Percentiles rank a stretch among this genome's conserved stretches.
These are phyloP conservation scores for Cyberlindnera xylosilytica DNA, from an alignment of 805 yeast genomes.

Conservation along the genomic window DNA sequence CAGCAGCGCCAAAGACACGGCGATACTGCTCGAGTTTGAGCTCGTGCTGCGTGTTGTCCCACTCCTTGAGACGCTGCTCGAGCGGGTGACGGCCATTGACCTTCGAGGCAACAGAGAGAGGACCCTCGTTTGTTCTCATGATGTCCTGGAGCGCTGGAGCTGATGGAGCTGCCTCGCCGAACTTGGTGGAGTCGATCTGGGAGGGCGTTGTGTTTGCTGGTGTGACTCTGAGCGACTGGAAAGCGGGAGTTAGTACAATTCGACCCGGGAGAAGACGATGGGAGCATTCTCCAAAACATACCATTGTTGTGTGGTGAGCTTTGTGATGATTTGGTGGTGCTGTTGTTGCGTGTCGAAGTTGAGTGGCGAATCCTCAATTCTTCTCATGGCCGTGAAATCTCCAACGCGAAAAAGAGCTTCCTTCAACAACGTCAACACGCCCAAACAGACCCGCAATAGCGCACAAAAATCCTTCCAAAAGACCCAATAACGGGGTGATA, in stretches of 20 bases:
- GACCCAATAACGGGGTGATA: too few species aligned
- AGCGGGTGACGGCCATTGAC: constrained; percentile 83
- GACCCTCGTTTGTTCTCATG: constrained; percentile 64
- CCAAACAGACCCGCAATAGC: background rate
- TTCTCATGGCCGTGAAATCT: background rate
- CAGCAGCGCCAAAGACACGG: constrained; percentile 87
- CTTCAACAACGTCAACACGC: background rate
- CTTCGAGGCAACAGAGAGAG: constrained; percentile 47
- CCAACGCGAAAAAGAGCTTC: background rate
- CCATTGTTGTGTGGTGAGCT: background rate
- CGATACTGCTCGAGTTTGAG: constrained; percentile 74
- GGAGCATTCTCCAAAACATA: background rate
- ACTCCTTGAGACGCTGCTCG: constrained; percentile 66
- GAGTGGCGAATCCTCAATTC: background rate
- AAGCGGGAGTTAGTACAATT: constrained; percentile 4
- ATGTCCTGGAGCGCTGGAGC: constrained; percentile 72
- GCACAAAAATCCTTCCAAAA: too few species aligned
- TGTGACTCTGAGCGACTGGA: constrained; percentile 40
- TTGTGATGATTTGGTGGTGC: background rate
- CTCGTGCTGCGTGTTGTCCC: constrained; percentile 77
- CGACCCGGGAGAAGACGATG: too few species aligned
- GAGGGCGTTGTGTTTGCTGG: constrained; percentile 49
- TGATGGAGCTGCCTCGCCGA: constrained; percentile 52
- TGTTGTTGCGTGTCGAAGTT: background rate
- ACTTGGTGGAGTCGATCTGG: constrained; percentile 47